Evolutionary conservation across 768 basidiomycete genomes (phyloP).

Genomic region (Collybia sp.): DNA sequence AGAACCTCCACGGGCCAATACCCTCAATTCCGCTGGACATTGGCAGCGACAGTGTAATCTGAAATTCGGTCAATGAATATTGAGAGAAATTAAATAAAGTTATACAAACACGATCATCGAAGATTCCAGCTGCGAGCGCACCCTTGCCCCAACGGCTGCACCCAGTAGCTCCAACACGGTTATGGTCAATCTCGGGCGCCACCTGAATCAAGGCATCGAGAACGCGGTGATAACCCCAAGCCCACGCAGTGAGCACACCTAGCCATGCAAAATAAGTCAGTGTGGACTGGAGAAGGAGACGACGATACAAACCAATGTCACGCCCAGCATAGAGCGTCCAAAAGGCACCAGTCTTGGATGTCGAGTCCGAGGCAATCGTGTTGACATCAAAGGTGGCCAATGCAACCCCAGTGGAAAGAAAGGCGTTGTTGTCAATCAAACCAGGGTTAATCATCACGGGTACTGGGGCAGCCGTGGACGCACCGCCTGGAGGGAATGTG

Average conservation of each 20-base stretch:
- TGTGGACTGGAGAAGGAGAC: neutral
- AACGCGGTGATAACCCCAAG: conserved; percentile 34
- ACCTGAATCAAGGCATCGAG: conserved; percentile 31
- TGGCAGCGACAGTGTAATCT: neutral
- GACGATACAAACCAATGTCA: conserved; percentile 6
- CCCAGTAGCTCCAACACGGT: conserved; percentile 30
- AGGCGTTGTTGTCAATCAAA: neutral
- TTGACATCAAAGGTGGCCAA: conserved; percentile 18
- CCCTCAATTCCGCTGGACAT: conserved; percentile 12
- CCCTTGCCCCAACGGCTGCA: conserved; percentile 31
- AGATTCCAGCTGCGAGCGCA: conserved; percentile 38
- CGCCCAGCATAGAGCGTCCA: conserved; percentile 17
- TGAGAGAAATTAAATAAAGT: neutral
- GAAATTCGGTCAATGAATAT: neutral
- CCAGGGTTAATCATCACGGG: neutral
- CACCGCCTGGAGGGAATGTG: conserved; percentile 23
- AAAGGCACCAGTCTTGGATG: conserved; percentile 22
- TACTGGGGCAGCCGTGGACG: neutral
- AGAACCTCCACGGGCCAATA: conserved; percentile 9
- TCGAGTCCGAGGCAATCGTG: conserved; percentile 8
- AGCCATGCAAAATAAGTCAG: conserved; percentile 11
- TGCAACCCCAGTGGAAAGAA: conserved; percentile 14
- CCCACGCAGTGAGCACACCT: conserved; percentile 34
- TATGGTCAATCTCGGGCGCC: conserved; percentile 26
- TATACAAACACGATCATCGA: neutral